Base-by-base conservation (phyloP, 2,329 filamentous ascomycete species). In the Aspergillus ochraceoroseus region DNA sequence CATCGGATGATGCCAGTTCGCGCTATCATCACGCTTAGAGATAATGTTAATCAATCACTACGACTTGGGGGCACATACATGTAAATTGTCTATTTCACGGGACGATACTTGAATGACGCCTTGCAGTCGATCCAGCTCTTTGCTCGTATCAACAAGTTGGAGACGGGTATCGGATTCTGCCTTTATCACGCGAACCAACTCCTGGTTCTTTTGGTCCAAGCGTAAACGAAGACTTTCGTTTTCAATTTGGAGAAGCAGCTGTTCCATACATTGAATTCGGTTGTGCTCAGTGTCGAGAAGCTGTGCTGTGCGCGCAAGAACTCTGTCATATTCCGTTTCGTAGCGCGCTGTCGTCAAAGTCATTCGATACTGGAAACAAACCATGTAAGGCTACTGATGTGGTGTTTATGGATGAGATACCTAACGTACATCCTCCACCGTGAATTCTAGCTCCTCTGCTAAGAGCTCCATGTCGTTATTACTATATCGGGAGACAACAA, bases 261-360 rank as follows among this genome's bases (percentile, higher is more conserved):
- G 73, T 47, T 82, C 77, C 46, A 90, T 73, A 51, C 79, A 79
- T 37, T 87, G 65, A 49, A 81, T 76, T 32, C 89, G 80, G 26
- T 78, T 72, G 44, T 82, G 79, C 62, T 96, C 89, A 49, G 87
- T 80, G 55, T 85, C 85, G 51, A 79, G 69, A 40, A 94, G 72
- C 7, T 82, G 70, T 38, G 85, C 76, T 23, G 83, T 76, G 39
- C 80, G 72, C 52, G 83, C 79, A 39, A 77, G 65, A 49, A 75
- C 76, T 44, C 75, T 73, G 51, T 83, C 79, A 60, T 89, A 86
- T 53, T 77, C 77, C 46, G 84, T 67, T 59, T 94, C 86, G 38
- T 88, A 74, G 11, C 61, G 63, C 28, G 71, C 62, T 32, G 72
- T 76, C 41, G 70, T 68, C 32, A 80, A 65, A 27, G 73, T 67